Percentiles rank a stretch among this genome's conserved stretches.
phyloP scores from a whole-genome alignment of 164 flowering plant genomes.

The Stephania japonica region DNA sequence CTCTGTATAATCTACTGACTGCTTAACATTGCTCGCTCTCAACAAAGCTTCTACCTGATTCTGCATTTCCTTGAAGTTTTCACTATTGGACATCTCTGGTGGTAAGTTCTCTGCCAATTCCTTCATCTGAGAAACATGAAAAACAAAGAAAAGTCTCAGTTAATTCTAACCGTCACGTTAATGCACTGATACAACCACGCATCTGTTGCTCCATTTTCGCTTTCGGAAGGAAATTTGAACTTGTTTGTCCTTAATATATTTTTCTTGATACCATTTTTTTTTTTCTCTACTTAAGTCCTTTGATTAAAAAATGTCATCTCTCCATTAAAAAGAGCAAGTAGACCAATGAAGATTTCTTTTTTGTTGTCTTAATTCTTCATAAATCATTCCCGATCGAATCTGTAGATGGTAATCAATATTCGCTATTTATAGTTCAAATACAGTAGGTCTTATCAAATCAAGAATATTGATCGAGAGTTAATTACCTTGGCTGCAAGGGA shows the following conservation, averaged over 20 bases:
- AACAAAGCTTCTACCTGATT: slow-evolving; percentile 44
- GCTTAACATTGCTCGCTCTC: slow-evolving; percentile 13
- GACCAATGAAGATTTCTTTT: not conserved
- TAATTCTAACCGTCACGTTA: not conserved
- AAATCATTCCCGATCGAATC: no score
- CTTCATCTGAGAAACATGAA: slow-evolving; percentile 44
- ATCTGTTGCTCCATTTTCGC: not conserved
- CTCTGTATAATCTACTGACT: slow-evolving; percentile 21
- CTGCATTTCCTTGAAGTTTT: slow-evolving; percentile 36
- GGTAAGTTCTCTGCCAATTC: slow-evolving; percentile 50
- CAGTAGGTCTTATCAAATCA: not conserved
- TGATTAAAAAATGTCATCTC: no score
- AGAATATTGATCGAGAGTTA: not conserved
- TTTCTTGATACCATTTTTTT: not conserved
- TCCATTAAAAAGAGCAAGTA: no score
- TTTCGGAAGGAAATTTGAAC: not conserved
- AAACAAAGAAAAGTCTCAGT: not conserved
- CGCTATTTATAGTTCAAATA: not conserved
- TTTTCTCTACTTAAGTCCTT: no score
- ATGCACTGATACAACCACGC: not conserved
- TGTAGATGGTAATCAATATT: not conserved
- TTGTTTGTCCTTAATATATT: not conserved
- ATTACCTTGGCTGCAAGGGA: slow-evolving; percentile 54
- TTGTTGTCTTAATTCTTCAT: no score
- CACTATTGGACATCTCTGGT: slow-evolving; percentile 43